phyloP scores from a whole-genome alignment of 306 rosid genomes.

The Cucumis cinereus region DNA sequence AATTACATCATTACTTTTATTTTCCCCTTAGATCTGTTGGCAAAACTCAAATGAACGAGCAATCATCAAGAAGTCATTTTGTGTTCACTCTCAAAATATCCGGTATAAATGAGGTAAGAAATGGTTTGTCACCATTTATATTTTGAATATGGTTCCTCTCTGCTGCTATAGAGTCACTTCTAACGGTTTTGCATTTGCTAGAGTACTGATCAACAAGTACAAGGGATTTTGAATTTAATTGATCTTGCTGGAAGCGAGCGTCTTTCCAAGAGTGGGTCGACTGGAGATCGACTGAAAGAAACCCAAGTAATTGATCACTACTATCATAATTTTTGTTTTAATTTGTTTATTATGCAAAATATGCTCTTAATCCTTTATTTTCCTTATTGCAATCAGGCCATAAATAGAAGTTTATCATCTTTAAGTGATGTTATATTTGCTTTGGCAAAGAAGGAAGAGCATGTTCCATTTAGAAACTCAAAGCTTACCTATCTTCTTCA shows the following conservation, averaged over 20 bases:
- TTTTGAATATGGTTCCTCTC: neutral
- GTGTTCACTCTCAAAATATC: constrained; percentile 87
- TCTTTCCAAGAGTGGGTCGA: constrained; percentile 89
- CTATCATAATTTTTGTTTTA: neutral
- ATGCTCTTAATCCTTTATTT: constrained; percentile 7
- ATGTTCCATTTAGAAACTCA: constrained; percentile 86
- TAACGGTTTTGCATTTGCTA: constrained; percentile 10
- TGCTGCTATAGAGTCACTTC: neutral
- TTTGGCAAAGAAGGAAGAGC: constrained; percentile 93
- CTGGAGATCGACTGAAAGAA: constrained; percentile 88
- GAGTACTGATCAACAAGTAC: constrained; percentile 96
- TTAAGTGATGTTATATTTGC: constrained; percentile 89
- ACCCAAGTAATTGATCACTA: constrained; percentile 54
- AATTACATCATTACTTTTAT: neutral
- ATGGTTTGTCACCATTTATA: neutral
- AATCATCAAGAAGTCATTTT: constrained; percentile 95
- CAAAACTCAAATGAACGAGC: constrained; percentile 95
- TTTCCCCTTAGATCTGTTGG: constrained; percentile 66
- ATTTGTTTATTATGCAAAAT: constrained; percentile 3
- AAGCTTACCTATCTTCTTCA: constrained; percentile 97
- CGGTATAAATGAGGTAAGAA: constrained; percentile 79
- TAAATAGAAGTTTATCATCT: constrained; percentile 79
- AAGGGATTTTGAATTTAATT: constrained; percentile 83
- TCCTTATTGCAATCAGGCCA: constrained; percentile 43
- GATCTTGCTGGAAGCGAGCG: constrained; percentile 99